Evolutionary conservation across 257 asterid species (phyloP), one percentile per base, ranked within the genome.

Genomic region (Mitragyna speciosa): DNA sequence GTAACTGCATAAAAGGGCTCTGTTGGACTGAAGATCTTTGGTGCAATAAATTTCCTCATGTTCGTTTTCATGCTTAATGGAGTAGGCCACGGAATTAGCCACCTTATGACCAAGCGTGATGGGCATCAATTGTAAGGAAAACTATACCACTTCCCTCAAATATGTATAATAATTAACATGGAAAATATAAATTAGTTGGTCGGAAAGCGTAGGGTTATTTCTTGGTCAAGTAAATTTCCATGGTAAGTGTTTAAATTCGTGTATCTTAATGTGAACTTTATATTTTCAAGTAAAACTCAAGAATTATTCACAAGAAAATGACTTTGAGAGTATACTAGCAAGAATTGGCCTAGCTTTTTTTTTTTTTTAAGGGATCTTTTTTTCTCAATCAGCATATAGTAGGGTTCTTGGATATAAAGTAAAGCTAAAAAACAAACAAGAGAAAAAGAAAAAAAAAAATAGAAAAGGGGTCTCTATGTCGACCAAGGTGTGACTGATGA

Each of bases 401-500:
- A 11, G 11, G 51, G 49, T 19, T 76, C 64, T 28, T 28, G 30
- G 12, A 16, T 22, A 19, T 36, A 2, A 51, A 26, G 20, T 28
- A 41, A 16, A 28, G 30, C 45, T 24, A 69, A 7, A 73, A 54
- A 64, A 11, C 19, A 33, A 70, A 31, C 3, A 24, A 68, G 30
- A 59, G 12, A 11, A 17, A 70, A 33, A 10, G 11, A 69, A 22
- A 4, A 28, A 8, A 69, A 54, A 12, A 45, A 1, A 33, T 33
- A 65, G 73, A 41, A 31, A 73, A 56, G 76, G 20, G 72, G 76
- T 10, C 78, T 43, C 31, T 19, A 48, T 84, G 92, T 86, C 84
- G 91, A 87, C 78, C 71, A 79, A 72, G 81, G 83, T 71, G 84
- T 66, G 85, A 82, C 48, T 51, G 77, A 72, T 81, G 85, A 83